Base-by-base conservation (phyloP, 1,284 basidiomycete genomes). In the Ceratobasidium sp. region DNA sequence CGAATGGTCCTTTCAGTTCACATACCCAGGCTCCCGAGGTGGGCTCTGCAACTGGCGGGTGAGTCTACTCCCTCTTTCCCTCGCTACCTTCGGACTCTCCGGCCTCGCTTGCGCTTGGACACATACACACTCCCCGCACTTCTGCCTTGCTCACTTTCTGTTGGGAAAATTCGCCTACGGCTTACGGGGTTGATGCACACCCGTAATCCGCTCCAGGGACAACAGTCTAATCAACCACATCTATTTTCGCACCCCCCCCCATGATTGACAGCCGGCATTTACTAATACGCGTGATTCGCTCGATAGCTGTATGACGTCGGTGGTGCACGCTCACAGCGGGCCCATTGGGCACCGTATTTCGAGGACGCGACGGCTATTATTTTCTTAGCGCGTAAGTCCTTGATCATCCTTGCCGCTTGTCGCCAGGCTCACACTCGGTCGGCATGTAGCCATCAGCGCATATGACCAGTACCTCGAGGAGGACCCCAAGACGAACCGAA, bases 381-480 rank as follows among this genome's bases (percentile, higher is more conserved):
- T 71, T 93, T 93, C 79, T 85, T 93, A 65, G 91, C 91, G 64
- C 92, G 62, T 67, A 26, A 28, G 62, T 67, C 23, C 58, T 60
- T 30, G 6, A 43, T 52, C 58, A 23, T 45, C 26, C n/a, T 39
- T n/a, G 21, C 6, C 58, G 30, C 39, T n/a, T 45, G 21, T 5
- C 28, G 21, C 9, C 21, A 5, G 10, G n/a, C 55, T 39, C 2
- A 32, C 26, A 12, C 32, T 30, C 21, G 55, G 30, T 14, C 16
- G 23, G 21, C 12, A 41, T 45, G 18, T 23, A 67, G 62, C 91
- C 43, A 89, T 93, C 76, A 91, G 90, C 77, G 91, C 92, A 50
- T 93, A 91, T 78, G 91, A 93, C 82, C 91, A 92, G 89, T 92
- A 91, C 79, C 85, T 93, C 9, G 91, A 92, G 78, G 92, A 93